phyloP scores from a whole-genome alignment of 2,329 filamentous ascomycete species.

The Aureobasidium musti region DNA sequence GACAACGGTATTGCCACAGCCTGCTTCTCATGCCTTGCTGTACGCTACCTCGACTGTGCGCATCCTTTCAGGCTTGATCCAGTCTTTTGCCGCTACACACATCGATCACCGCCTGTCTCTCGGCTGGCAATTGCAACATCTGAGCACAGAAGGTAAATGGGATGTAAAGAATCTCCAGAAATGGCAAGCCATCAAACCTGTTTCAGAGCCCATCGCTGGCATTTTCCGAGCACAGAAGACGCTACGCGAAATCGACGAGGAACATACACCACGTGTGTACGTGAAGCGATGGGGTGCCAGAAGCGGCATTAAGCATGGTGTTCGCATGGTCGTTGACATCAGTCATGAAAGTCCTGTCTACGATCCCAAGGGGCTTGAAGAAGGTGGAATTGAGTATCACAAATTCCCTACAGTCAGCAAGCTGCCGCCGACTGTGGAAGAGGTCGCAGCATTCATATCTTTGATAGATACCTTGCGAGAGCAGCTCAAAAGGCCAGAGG shows the following conservation, averaged over 20 bases:
- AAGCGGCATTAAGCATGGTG: conserved; percentile 59
- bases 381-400: conserved; percentile 56
- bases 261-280: conserved; percentile 75
- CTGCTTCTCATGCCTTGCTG: conserved; percentile 79
- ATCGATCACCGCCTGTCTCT: conserved; percentile 77
- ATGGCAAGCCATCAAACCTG: conserved; percentile 77
- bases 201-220: conserved; percentile 70
- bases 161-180: conserved; percentile 95
- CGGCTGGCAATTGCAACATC: conserved; percentile 87
- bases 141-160: conserved; percentile 92
- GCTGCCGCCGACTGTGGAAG: conserved; percentile 69
- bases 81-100: conserved; percentile 74
- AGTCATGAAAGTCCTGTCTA: conserved; percentile 90
- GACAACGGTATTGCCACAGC: conserved; percentile 69
- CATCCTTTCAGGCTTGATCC: conserved; percentile 76
- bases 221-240: conserved; percentile 93
- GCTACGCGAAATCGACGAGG: conserved; percentile 80
- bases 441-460: conserved; percentile 61
- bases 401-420: conserved; percentile 94
- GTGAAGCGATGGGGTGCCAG: conserved; percentile 65
- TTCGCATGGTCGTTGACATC: conserved; percentile 72
- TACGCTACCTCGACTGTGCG: conserved; percentile 77
- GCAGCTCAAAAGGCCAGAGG: conserved; percentile 42
- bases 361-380: conserved; percentile 61
- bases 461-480: conserved; percentile 54